Evolutionary conservation across 1,139 yeast genomes (phyloP).

Genomic region (Protomyces arabidopsidicola): DNA sequence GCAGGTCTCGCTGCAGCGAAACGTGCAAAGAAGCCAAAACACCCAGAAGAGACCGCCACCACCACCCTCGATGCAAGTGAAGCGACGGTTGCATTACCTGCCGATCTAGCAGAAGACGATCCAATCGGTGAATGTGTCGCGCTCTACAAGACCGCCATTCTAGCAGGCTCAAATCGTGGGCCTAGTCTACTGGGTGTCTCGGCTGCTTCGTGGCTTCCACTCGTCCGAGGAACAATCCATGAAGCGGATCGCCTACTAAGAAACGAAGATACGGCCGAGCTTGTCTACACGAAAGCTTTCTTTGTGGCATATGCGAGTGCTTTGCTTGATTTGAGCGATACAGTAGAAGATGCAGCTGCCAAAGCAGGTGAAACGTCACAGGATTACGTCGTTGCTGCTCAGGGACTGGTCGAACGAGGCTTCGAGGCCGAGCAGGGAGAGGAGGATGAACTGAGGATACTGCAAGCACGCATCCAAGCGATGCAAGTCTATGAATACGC

Average conservation of each 20-base stretch:
- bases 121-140: conserved; percentile 70
- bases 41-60: not conserved
- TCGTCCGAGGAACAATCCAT: conserved; percentile 80
- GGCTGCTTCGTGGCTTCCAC: conserved; percentile 32
- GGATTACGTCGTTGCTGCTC: conserved; percentile 62
- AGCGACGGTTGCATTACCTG: conserved; percentile 65
- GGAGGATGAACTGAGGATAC: not conserved
- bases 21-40: not conserved
- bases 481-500: no score
- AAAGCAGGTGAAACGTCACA: conserved; percentile 44
- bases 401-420: conserved; percentile 66
- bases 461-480: not conserved
- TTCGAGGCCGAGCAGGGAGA: conserved; percentile 39
- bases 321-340: conserved; percentile 58
- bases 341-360: conserved; percentile 33
- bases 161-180: not conserved
- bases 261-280: conserved; percentile 34
- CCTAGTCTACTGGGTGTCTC: conserved; percentile 17
- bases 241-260: conserved; percentile 82
- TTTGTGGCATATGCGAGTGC: conserved; percentile 72
- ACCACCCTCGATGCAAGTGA: conserved; percentile 37
- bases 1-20: conserved; percentile 8
- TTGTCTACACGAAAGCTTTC: conserved; percentile 53
- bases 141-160: conserved; percentile 46
- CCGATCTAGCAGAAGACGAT: conserved; percentile 68